A percentile compares a stretch with the other conserved stretches of the same genome.
phyloP scores from a whole-genome alignment of 1,139 yeast genomes.

The Zygosaccharomyces pseudobailii region DNA sequence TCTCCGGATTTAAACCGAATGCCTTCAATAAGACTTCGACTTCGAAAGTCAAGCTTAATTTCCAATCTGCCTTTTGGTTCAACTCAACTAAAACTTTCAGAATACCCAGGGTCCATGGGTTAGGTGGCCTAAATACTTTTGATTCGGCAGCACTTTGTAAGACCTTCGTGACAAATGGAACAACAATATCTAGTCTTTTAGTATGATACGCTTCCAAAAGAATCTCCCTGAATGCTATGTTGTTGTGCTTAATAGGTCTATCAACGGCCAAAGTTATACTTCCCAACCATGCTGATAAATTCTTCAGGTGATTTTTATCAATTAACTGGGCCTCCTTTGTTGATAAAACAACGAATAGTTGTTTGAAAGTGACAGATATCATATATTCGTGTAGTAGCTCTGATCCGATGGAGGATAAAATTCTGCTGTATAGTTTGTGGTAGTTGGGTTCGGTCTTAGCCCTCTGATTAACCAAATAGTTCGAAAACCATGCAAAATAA shows the following conservation, averaged over 20 bases:
- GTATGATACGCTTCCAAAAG: conserved; percentile 75
- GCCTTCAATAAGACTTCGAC: conserved; percentile 85
- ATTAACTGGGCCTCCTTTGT: conserved; percentile 56
- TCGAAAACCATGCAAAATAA: conserved; percentile 76
- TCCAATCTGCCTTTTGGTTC: conserved; percentile 76
- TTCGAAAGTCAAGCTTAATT: conserved; percentile 84
- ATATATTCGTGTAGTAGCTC: conserved; percentile 57
- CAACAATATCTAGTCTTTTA: conserved; percentile 60
- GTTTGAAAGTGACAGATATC: conserved; percentile 54
- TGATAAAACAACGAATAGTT: conserved; percentile 50
- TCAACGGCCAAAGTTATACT: conserved; percentile 71
- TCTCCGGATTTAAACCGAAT: conserved; percentile 53
- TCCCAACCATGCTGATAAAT: conserved; percentile 91
- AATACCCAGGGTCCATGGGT: conserved; percentile 89
- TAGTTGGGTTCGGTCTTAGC: conserved; percentile 93
- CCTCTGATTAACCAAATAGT: conserved; percentile 77
- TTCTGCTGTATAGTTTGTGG: conserved; percentile 66
- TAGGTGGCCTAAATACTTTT: conserved; percentile 73
- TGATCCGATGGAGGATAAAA: conserved; percentile 56
- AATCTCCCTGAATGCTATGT: conserved; percentile 71
- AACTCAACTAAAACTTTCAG: conserved; percentile 72
- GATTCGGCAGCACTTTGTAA: conserved; percentile 72
- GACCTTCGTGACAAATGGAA: conserved; percentile 87
- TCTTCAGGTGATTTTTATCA: conserved; percentile 74
- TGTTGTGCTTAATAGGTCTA: conserved; percentile 70